A percentile compares a stretch with the other conserved stretches of the same genome.
Conservation (phyloP, 1,139 yeast genomes). For the Barnettozyma hawaiiensis region DNA sequence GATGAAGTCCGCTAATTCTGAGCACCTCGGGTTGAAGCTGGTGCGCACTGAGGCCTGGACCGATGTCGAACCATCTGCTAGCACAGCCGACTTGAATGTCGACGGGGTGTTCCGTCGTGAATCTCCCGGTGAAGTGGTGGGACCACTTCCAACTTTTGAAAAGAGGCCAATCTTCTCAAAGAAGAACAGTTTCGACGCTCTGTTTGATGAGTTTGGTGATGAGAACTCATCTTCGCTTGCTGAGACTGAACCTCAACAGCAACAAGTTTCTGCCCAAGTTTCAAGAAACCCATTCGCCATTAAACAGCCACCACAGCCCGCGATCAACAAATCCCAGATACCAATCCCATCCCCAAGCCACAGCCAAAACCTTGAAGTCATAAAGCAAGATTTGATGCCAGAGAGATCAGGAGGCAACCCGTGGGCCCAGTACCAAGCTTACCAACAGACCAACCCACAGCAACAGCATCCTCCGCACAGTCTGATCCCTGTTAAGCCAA, state of each 20-base stretch:
- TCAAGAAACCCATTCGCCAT: conserved; percentile 22
- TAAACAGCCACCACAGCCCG: conserved; percentile 3
- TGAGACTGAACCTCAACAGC: not conserved
- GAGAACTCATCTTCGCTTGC: not conserved
- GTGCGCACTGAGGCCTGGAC: conserved; percentile 24
- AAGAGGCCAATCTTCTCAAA: conserved; percentile 1
- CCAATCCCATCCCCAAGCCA: too few species aligned
- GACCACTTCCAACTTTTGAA: conserved; percentile 1
- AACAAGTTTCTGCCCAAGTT: not conserved
- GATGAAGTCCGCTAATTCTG: conserved; percentile 6
- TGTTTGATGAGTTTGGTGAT: conserved; percentile 18
- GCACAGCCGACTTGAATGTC: conserved; percentile 6
- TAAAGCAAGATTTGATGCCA: conserved; percentile 7
- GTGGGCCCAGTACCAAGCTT: conserved; percentile 17
- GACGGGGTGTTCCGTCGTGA: conserved; percentile 20
- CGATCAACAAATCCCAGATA: too few species aligned
- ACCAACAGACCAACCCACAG: conserved; percentile 1
- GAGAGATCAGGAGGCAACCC: conserved; percentile 23
- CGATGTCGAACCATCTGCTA: not conserved
- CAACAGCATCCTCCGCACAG: conserved; percentile 8
- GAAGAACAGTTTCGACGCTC: conserved; percentile 15
- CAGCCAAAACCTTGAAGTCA: conserved; percentile 9
- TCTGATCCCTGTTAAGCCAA: conserved; percentile 1
- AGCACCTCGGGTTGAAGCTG: conserved; percentile 14
- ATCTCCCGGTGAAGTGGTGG: not conserved